phyloP scores from a whole-genome alignment of 345 rosid species.

The Rhizophora mangle region DNA sequence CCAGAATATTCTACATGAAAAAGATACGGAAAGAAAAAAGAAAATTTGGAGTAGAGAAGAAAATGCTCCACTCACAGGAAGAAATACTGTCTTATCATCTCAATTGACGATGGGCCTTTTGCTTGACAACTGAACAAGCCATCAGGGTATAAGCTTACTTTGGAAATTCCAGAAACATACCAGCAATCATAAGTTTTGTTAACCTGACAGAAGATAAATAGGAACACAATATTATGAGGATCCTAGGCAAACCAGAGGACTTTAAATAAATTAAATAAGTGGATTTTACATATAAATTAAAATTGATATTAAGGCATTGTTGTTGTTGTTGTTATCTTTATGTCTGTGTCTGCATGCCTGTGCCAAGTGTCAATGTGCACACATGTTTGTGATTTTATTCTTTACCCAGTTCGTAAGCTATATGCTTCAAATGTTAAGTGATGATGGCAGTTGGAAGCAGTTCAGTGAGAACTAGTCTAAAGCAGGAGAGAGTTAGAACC shows the following conservation, averaged over 20 bases:
- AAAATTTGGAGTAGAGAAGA: not conserved
- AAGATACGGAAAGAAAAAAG: not conserved
- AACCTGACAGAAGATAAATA: conserved; percentile 43
- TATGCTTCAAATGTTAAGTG: not conserved
- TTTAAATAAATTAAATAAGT: no score
- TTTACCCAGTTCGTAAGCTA: not conserved
- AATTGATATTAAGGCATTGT: not conserved
- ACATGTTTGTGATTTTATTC: not conserved
- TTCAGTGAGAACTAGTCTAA: not conserved
- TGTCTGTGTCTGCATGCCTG: not conserved
- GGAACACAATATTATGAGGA: not conserved
- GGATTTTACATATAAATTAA: not conserved
- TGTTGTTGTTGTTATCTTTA: no score
- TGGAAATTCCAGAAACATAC: conserved; percentile 61
- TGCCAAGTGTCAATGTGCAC: no score
- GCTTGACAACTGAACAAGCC: conserved; percentile 68
- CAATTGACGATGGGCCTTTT: conserved; percentile 51
- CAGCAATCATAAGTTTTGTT: conserved; percentile 91
- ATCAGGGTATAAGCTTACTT: conserved; percentile 66
- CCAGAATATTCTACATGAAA: not conserved
- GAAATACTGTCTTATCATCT: conserved; percentile 50
- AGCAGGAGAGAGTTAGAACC: conserved; percentile 1
- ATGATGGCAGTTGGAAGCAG: not conserved
- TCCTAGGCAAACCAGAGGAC: not conserved
- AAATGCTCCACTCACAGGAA: conserved; percentile 52